Evolutionary conservation across 305 asterid genomes (phyloP).

Genomic region (Plantago rigida): DNA sequence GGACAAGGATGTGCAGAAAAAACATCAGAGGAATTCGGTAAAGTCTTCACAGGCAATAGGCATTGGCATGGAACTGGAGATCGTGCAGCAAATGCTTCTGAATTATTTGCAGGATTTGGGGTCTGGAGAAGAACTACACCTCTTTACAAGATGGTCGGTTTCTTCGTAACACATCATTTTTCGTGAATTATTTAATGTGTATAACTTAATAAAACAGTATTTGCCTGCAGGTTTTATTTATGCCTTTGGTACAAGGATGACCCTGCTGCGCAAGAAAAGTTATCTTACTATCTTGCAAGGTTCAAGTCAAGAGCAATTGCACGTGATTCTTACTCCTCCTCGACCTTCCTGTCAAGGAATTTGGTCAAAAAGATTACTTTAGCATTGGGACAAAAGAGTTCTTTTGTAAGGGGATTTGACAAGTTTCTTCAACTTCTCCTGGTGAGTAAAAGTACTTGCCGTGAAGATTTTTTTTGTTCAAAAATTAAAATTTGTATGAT

Average conservation of each 20-base stretch:
- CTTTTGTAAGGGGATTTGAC: constrained; percentile 92
- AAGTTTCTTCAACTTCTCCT: constrained; percentile 90
- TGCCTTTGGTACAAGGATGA: constrained; percentile 97
- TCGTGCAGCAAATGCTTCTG: constrained; percentile 87
- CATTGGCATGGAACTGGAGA: constrained; percentile 58
- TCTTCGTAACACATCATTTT: constrained; percentile 21
- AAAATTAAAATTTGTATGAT: constrained; percentile 16
- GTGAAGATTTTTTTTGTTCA: constrained; percentile 20
- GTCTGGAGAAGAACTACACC: constrained; percentile 58
- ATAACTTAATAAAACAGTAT: constrained; percentile 21
- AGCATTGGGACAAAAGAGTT: constrained; percentile 82
- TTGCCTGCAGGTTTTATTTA: constrained; percentile 83
- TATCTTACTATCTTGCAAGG: constrained; percentile 58
- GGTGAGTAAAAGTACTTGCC: constrained; percentile 51
- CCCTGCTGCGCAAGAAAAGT: constrained; percentile 59
- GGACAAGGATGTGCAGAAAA: constrained; percentile 43
- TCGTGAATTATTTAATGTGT: constrained; percentile 22
- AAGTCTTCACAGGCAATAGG: constrained; percentile 43
- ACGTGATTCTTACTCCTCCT: constrained; percentile 50
- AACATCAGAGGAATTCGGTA: constrained; percentile 31
- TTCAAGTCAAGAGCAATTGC: constrained; percentile 65
- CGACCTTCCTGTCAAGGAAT: constrained; percentile 64
- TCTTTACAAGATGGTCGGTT: constrained; percentile 78
- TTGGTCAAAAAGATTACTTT: constrained; percentile 63
- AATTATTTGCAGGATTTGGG: constrained; percentile 82